Conservation (phyloP, 2,329 filamentous ascomycete species). For the Pseudonectria foliicola region DNA sequence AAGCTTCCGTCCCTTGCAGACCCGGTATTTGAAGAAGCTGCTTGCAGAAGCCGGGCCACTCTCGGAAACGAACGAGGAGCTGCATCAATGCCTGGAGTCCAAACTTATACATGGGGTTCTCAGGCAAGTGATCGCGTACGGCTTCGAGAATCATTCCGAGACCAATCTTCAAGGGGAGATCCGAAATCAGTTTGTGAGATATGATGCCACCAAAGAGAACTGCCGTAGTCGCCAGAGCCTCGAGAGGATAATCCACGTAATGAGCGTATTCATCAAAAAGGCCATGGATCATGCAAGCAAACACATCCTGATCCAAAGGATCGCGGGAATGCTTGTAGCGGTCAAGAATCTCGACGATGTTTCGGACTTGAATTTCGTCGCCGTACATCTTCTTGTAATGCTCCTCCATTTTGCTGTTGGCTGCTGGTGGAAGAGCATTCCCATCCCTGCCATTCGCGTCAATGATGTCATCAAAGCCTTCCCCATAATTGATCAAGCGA, state of each 20-base stretch:
- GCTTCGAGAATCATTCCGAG: conserved; percentile 97
- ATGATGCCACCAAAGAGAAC: conserved; percentile 97
- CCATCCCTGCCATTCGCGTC: conserved; percentile 74
- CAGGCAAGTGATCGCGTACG: conserved; percentile 73
- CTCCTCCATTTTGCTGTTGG: conserved; percentile 91
- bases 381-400: conserved; percentile 98
- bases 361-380: conserved; percentile 76
- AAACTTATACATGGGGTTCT: conserved; percentile 96
- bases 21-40: conserved; percentile 75
- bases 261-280: conserved; percentile 96
- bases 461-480: conserved; percentile 86
- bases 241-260: conserved; percentile 92
- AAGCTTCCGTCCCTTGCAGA: conserved; percentile 78
- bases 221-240: conserved; percentile 89
- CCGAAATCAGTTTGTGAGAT: conserved; percentile 83
- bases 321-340: conserved; percentile 83
- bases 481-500: conserved; percentile 90
- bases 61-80: conserved; percentile 70
- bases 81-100: conserved; percentile 92
- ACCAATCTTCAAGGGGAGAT: conserved; percentile 87
- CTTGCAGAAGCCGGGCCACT: conserved; percentile 94
- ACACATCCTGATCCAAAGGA: conserved; percentile 82
- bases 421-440: conserved; percentile 71
- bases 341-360: conserved; percentile 77
- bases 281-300: conserved; percentile 97